Conservation (phyloP, 1,139 yeast species). For the Candida mesenterica region DNA sequence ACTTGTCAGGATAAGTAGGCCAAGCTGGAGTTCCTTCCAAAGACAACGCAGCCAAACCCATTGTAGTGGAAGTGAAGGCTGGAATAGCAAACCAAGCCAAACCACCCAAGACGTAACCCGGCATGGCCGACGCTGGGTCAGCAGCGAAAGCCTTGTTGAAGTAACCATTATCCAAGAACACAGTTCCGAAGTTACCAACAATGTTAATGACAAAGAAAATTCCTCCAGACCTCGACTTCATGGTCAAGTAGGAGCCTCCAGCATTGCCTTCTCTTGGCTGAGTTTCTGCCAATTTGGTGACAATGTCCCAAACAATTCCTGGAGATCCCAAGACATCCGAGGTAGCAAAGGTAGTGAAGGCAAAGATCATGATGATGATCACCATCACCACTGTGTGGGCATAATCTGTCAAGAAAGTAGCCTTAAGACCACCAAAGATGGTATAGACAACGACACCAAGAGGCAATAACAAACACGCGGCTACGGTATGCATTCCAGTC, state of each 20-base stretch:
- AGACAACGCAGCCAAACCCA: slow-evolving; percentile 80
- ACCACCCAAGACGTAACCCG: slow-evolving; percentile 92
- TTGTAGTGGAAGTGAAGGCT: slow-evolving; percentile 72
- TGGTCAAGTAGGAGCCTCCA: slow-evolving; percentile 74
- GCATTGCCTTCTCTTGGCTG: slow-evolving; percentile 74
- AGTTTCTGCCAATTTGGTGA: slow-evolving; percentile 54
- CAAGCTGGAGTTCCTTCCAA: slow-evolving; percentile 65
- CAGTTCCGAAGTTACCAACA: slow-evolving; percentile 88
- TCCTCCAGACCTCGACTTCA: slow-evolving; percentile 75
- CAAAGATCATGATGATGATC: slow-evolving; percentile 59
- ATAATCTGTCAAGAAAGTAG: slow-evolving; percentile 86
- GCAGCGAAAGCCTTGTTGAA: slow-evolving; percentile 91
- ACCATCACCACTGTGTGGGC: slow-evolving; percentile 68
- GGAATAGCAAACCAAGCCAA: slow-evolving; percentile 91
- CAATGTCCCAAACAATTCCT: slow-evolving; percentile 69
- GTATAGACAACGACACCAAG: slow-evolving; percentile 82
- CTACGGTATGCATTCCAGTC: slow-evolving; percentile 82
- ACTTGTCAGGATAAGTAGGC: slow-evolving; percentile 72
- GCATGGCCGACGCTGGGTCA: slow-evolving; percentile 77
- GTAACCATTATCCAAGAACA: slow-evolving; percentile 84
- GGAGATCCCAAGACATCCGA: slow-evolving; percentile 71
- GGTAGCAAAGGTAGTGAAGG: slow-evolving; percentile 64
- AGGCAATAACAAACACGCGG: slow-evolving; percentile 79
- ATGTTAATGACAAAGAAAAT: slow-evolving; percentile 80
- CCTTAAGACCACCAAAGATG: slow-evolving; percentile 84